A percentile compares a stretch with the other conserved stretches of the same genome.
phyloP scores from a whole-genome alignment of 176 grass and related monocot species.

The Carex parvula region DNA sequence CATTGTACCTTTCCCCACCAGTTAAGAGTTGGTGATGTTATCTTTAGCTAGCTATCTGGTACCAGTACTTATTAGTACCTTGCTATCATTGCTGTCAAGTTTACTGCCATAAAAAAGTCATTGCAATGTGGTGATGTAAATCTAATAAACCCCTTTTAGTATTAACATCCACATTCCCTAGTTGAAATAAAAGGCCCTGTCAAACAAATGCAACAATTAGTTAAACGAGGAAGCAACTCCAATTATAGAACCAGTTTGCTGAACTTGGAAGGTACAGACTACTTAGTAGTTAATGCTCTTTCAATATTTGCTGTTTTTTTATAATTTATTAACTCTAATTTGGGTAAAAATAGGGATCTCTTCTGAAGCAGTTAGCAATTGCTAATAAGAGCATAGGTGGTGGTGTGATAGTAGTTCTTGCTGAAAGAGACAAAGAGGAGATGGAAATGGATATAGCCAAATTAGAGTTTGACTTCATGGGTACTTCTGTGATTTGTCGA shows the following conservation, averaged over 20 bases:
- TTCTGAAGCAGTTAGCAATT: constrained; percentile 98
- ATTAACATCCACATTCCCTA: background rate
- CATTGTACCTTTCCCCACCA: background rate
- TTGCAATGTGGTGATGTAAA: background rate
- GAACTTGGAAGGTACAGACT: background rate
- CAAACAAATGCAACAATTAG: background rate
- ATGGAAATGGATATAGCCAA: constrained; percentile 99
- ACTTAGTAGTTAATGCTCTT: background rate
- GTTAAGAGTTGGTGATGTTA: background rate
- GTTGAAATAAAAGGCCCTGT: background rate
- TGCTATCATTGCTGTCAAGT: background rate
- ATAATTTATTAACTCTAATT: background rate
- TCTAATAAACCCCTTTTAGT: background rate
- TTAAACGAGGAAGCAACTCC: background rate
- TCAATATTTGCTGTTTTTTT: background rate
- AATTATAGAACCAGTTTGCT: background rate
- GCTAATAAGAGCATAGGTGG: constrained; percentile 98
- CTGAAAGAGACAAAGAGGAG: constrained; percentile 96
- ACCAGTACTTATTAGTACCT: background rate
- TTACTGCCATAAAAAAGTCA: background rate
- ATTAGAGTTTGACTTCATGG: constrained; percentile 98
- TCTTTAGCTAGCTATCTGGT: background rate
- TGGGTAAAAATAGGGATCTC: constrained; percentile 54
- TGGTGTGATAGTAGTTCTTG: constrained; percentile 92
- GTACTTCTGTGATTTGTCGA: constrained; percentile 95